Base-by-base conservation (phyloP, 371 early-diverging fungal species). In the Haplosporangium sp. region DNA sequence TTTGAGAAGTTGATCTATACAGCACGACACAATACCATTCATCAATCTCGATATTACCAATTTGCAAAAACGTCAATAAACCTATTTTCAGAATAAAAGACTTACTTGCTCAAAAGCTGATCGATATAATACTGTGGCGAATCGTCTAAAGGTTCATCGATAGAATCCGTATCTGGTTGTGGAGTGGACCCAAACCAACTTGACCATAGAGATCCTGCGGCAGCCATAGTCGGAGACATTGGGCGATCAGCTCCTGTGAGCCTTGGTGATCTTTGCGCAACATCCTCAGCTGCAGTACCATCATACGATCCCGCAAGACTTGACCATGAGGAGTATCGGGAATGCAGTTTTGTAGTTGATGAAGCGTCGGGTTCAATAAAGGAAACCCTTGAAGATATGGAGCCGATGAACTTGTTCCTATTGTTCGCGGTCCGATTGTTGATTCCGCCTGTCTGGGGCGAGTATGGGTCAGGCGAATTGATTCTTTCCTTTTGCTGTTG, bases 401-500 rank as follows among this genome's bases (percentile, higher is more conserved):
- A 74, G 6, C 73, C 80, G 12, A 71, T 68, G 58, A 62, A 64
- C 63, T n/a, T 69, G 67, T 46, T 53, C 58, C 52, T 54, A 41
- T 48, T 53, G 46, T 46, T 65, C 8, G 53, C 37, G 11, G 36
- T 56, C 40, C 62, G 47, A 51, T 38, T 38, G 36, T 21, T 60
- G 29, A 56, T 54, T 38, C 64, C 52, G 58, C 73, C 61, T 10
- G 51, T 47, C 40, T 51, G 69, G 13, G 46, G 11, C 16, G 72
- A 56, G 29, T 58, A 62, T 18, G 65, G 80, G 18, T 75, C 83
- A 9, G 72, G 83, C 2, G 73, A 82, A 3, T 43, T 20, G 29
- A 66, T 62, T 47, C 73, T 64, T 29, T 74, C 80, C 55, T 68
- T 68, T 59, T 67, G 70, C 13, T 82, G 79, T 46, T 85, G 87